A percentile compares a stretch with the other conserved stretches of the same genome.
Evolutionary conservation across 2,329 filamentous ascomycete species (phyloP).

Genomic region (Aureobasidium namibiae): DNA sequence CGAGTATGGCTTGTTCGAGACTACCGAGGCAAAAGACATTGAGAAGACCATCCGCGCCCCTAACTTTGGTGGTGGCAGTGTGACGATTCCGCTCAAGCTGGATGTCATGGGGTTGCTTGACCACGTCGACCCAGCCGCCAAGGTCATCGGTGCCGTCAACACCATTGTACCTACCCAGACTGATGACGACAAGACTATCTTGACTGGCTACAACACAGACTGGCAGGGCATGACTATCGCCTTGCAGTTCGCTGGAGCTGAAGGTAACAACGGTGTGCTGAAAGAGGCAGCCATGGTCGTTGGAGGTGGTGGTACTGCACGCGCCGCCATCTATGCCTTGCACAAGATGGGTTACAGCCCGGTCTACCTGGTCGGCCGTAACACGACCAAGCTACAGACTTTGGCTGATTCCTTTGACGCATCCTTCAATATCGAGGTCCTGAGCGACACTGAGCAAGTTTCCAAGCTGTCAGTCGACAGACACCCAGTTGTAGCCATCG

Average conservation of each 20-base stretch:
- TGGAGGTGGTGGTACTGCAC: slow-evolving; percentile 83
- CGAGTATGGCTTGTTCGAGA: slow-evolving; percentile 69
- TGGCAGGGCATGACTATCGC: slow-evolving; percentile 86
- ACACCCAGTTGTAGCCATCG: slow-evolving; percentile 65
- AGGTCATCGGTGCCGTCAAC: slow-evolving; percentile 85
- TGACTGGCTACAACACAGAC: slow-evolving; percentile 89
- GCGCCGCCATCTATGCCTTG: slow-evolving; percentile 83
- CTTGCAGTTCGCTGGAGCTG: slow-evolving; percentile 60
- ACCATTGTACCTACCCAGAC: slow-evolving; percentile 62
- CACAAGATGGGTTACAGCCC: slow-evolving; percentile 75
- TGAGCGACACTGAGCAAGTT: slow-evolving; percentile 47
- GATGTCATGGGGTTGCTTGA: slow-evolving; percentile 79
- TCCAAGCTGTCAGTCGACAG: slow-evolving; percentile 38
- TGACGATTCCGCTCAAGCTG: slow-evolving; percentile 91
- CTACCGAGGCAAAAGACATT: slow-evolving; percentile 54
- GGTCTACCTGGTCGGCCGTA: slow-evolving; percentile 80
- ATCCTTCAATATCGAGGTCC: slow-evolving; percentile 60
- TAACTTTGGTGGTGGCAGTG: slow-evolving; percentile 84
- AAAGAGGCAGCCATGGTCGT: slow-evolving; percentile 61
- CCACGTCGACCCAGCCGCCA: slow-evolving; percentile 68
- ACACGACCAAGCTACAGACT: slow-evolving; percentile 55
- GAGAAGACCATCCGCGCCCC: slow-evolving; percentile 57
- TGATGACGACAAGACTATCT: slow-evolving; percentile 32
- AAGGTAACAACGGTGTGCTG: slow-evolving; percentile 24
- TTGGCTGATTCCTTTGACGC: slow-evolving; percentile 66